These are phyloP conservation scores for Fusarium ambrosium DNA, from an alignment of 2,329 filamentous ascomycete species.

Conservation along the genomic window DNA sequence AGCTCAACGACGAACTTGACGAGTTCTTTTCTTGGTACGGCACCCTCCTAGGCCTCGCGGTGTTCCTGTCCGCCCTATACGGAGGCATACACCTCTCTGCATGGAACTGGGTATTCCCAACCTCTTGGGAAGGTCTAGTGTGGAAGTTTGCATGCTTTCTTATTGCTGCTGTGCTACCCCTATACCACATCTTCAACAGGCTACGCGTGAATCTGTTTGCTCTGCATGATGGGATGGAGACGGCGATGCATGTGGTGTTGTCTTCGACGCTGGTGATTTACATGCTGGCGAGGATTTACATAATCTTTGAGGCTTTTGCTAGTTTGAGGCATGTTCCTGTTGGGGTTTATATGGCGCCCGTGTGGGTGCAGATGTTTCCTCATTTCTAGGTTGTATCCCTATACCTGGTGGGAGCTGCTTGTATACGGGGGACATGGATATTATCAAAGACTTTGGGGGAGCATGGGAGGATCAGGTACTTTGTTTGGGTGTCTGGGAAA, in stretches of 20 bases:
- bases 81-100: background rate
- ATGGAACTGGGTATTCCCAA: conserved; percentile 1
- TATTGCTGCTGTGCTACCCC: background rate
- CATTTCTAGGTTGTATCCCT: background rate
- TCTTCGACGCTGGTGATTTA: background rate
- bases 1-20: background rate
- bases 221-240: background rate
- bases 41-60: background rate
- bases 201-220: background rate
- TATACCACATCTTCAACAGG: background rate
- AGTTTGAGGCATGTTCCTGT: background rate
- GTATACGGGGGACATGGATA: background rate
- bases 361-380: background rate
- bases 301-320: background rate
- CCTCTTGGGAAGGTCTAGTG: background rate
- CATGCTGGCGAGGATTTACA: background rate
- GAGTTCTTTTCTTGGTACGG: background rate
- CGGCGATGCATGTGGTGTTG: background rate
- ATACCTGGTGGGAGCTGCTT: no score
- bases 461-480: background rate
- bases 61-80: background rate
- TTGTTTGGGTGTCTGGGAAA: background rate
- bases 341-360: background rate
- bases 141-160: conserved; percentile 1
- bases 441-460: background rate